A percentile compares a stretch with the other conserved stretches of the same genome.
These are phyloP conservation scores for Termitomyces sp. DNA, from an alignment of 768 basidiomycete species.

Conservation along the genomic window DNA sequence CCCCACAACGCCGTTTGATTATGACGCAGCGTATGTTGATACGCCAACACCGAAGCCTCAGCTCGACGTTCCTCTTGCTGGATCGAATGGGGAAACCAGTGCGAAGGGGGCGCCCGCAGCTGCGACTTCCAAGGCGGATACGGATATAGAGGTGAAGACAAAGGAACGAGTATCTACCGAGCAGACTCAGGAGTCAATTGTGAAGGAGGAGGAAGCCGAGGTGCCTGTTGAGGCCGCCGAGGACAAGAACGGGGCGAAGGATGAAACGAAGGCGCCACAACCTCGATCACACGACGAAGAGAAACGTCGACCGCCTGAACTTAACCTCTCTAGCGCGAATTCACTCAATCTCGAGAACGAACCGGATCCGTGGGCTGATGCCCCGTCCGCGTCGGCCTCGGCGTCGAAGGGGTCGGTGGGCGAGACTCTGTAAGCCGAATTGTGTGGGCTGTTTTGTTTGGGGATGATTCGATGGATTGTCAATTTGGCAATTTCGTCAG, in stretches of 20 bases:
- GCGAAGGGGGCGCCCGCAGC: neutral
- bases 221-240: neutral
- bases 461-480: too few species aligned
- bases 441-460: neutral
- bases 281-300: neutral
- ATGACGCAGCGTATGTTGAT: neutral
- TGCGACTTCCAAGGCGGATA: neutral
- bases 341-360: neutral
- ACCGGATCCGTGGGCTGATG: neutral
- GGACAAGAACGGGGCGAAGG: neutral
- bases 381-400: neutral
- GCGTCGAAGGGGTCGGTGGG: neutral
- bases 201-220: neutral
- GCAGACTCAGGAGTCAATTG: neutral
- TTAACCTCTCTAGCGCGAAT: neutral
- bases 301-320: neutral
- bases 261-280: neutral
- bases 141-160: neutral
- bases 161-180: neutral
- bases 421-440: too few species aligned
- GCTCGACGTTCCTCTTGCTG: neutral
- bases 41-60: neutral
- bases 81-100: neutral
- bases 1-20: slow-evolving; percentile 12
- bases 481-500: too few species aligned